Percentiles rank a stretch among this genome's conserved stretches.
phyloP scores from a whole-genome alignment of 345 rosid genomes.

The Heritiera littoralis region DNA sequence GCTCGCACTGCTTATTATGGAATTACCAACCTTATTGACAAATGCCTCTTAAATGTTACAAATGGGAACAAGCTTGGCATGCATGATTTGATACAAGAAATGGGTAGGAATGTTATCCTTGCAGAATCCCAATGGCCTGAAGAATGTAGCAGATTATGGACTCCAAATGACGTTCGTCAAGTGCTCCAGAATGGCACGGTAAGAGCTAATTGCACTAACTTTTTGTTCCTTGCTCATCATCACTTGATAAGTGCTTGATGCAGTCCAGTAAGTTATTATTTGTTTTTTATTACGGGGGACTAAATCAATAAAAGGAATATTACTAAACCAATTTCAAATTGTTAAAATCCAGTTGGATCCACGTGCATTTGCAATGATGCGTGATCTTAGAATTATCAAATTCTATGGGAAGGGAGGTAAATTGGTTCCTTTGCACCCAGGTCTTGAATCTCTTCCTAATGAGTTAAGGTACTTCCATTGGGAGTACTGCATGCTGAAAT shows the following conservation, averaged over 20 bases:
- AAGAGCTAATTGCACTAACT: not conserved
- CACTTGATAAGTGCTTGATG: no score
- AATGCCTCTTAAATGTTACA: conserved; percentile 36
- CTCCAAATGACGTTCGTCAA: conserved; percentile 13
- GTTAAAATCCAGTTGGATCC: conserved; percentile 21
- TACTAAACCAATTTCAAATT: conserved; percentile 29
- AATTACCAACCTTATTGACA: conserved; percentile 27
- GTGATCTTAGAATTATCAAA: conserved; percentile 35
- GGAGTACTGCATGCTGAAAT: conserved; percentile 30
- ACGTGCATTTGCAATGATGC: conserved; percentile 33
- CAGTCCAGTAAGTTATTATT: no score
- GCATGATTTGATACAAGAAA: conserved; percentile 47
- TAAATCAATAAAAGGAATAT: conserved; percentile 32
- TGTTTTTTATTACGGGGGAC: conserved; percentile 22
- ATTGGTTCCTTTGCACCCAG: not conserved
- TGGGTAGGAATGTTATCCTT: conserved; percentile 39
- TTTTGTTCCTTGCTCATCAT: not conserved
- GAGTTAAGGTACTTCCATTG: conserved; percentile 39
- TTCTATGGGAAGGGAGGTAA: conserved; percentile 23
- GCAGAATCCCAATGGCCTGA: conserved; percentile 21
- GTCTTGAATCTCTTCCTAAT: conserved; percentile 31
- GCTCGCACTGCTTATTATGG: not conserved
- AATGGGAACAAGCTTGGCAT: conserved; percentile 21
- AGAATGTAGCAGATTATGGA: conserved; percentile 26
- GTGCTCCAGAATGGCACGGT: conserved; percentile 28